Evolutionary conservation across 2,329 filamentous ascomycete genomes (phyloP), one percentile per base, ranked within the genome.

Genomic region (Alternaria metachromatica): DNA sequence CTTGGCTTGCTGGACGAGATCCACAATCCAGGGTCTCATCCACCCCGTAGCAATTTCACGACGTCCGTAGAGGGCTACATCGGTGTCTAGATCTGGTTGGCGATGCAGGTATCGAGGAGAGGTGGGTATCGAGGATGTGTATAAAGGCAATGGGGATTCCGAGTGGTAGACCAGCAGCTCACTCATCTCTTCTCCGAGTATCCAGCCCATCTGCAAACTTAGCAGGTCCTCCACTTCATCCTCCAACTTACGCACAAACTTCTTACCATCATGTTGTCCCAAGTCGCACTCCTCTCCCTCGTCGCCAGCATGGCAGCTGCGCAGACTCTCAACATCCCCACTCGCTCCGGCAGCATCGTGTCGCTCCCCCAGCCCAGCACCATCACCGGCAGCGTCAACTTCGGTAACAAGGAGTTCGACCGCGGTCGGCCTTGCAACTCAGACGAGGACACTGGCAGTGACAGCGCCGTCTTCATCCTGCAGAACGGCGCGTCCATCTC

Each of bases 401-500:
- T 61, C 7, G 69, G 62, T 7, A 72, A 73, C 62, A 65, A 60
- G 50, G 71, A 73, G 58, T 73, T 70, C 25, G 69, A 72, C 48
- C 70, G 71, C 59, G 71, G 71, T 9, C 67, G 63, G 1, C 51
- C 60, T 6, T 73, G 71, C 55, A 66, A 73, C 58, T 69, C 71
- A 12, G 71, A 73, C 41, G 58, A 60, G 10, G 71, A 73, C 43
- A 73, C 70, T 50, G 70, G 70, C 20, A 71, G 69, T 33, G 49
- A 58, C 28, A 72, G 83, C 46, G 83, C 85, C 45, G 84, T 87
- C 66, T 87, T 86, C 79, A 78, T 85, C 61, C 80, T 87, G 33
- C 75, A 83, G 66, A 74, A 81, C 30, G 85, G 85, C 15, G 85
- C 83, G 9, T 82, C 81, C 25, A 76, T 87, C 26, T 82, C 81